Base-by-base conservation (phyloP, 225 moss, liverwort and hornwort genomes). In the Thuidium tamariscinum region DNA sequence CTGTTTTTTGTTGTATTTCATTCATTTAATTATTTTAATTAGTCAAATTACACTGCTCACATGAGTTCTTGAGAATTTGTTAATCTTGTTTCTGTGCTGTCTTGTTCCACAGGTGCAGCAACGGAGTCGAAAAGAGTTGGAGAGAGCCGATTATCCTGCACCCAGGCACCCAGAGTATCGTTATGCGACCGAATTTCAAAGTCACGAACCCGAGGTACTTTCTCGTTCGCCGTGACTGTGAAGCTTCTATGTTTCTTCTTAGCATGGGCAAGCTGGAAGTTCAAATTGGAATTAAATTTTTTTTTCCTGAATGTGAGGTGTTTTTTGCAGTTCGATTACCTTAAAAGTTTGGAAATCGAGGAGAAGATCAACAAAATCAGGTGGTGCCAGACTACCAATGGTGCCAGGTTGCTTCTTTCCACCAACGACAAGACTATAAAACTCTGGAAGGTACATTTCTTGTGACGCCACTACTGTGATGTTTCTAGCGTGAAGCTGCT, bases 281-380 rank as follows among this genome's bases (percentile, higher is more conserved):
- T 2, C 16, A 19, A 48, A 30, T 29, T 19, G 23, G 27, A 29
- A 72, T 81, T 18, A 32, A 26, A 30, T 56, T 23, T 9, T 42
- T 36, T n/a, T 51, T 41, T 59, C 16, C 44, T 79, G 59, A 85
- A 73, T 67, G 29, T 82, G 74, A 60, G 41, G 42, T 16, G 34
- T 77, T 83, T 81, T 88, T 20, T 84, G 91, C 95, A 97, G 96
- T 97, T 97, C 90, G 96, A 97, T 92, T 97, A 97, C 92, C 93
- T 97, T 86, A 97, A 97, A 89, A 96, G 97, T 95, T 94, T 97
- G 95, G 97, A 97, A 95, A 97, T 97, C 79, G 96, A 97, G 92
- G 96, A 97, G 88, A 97, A 97, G 90, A 97, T 97, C 92, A 97
- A 97, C 95, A 97, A 96, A 93, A 97, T 97, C 89, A 95, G 96